These are phyloP conservation scores for Lippia alba DNA, from an alignment of 305 asterid genomes.

Conservation along the genomic window DNA sequence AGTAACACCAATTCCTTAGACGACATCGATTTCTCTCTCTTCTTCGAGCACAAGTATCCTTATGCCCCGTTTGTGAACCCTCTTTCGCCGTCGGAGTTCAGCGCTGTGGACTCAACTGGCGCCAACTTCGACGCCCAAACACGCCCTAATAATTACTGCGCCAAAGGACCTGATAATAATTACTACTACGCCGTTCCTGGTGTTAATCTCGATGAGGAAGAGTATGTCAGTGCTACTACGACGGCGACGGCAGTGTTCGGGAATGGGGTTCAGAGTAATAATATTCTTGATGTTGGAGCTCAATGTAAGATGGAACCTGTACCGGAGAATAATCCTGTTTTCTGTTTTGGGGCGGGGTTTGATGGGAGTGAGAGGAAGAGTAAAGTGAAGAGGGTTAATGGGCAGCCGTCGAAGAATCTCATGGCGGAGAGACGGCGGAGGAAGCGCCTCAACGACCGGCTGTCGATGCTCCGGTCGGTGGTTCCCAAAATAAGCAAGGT, in stretches of 20 bases:
- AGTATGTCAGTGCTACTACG: not conserved
- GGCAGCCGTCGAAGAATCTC: conserved; percentile 79
- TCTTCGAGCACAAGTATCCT: conserved; percentile 33
- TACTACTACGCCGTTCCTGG: conserved; percentile 24
- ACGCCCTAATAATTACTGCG: conserved; percentile 27
- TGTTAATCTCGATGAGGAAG: conserved; percentile 34
- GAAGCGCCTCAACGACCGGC: conserved; percentile 81
- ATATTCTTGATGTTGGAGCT: conserved; percentile 34
- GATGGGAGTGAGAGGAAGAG: conserved; percentile 35
- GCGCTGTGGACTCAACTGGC: conserved; percentile 34
- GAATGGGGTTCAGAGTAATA: conserved; percentile 18
- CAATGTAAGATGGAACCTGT: conserved; percentile 45
- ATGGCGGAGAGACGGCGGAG: conserved; percentile 88
- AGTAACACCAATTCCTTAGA: conserved; percentile 30
- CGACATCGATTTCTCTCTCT: conserved; percentile 23
- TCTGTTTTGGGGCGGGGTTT: conserved; percentile 41
- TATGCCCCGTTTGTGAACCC: conserved; percentile 46
- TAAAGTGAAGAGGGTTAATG: conserved; percentile 49
- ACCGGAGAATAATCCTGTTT: conserved; percentile 35
- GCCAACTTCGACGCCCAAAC: conserved; percentile 32
- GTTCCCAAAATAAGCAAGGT: conserved; percentile 90
- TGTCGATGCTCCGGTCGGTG: conserved; percentile 82
- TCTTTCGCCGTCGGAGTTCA: conserved; percentile 43
- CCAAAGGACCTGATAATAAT: conserved; percentile 26
- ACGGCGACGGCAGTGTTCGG: conserved; percentile 2